Base-by-base conservation (phyloP, 495 filamentous ascomycete species). In the Neurospora sublineolata region DNA sequence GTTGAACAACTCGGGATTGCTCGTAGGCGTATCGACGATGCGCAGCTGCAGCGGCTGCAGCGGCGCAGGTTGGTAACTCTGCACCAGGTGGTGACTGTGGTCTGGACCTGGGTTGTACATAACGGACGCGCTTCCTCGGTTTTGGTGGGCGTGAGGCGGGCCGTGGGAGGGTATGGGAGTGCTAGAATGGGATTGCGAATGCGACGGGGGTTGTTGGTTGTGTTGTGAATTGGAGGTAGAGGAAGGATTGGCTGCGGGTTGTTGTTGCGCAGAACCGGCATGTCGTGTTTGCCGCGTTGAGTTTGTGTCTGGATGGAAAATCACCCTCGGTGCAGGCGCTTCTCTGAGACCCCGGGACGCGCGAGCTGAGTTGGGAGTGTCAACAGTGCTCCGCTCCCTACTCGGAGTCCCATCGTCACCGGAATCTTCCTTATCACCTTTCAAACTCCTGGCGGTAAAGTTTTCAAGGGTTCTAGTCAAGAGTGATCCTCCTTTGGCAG, bases 241-340 rank as follows among this genome's bases (percentile, higher is more conserved):
- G 72, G 73, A 68, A 39, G 79, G 75, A 69, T 76, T 75, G 39
- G 77, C 70, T 36, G 78, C 77, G 58, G 79, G 68, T 78, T 73
- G 80, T 44, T 86, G 80, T 36, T 87, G 82, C 37, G 82, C 83
- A 23, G 86, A 84, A 3, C 52, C 52, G 52, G 83, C 75, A 68
- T 89, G 86, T 67, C 91, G 84, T 6, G 83, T 87, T 74, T 89
- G 86, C 68, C 90, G 82, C 23, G 86, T 82, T 0, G 88, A 82
- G 14, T 84, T 83, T 1, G 90, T 85, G 73, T 94, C 92, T 4
- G 92, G 92, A 76, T 93, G 91, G 81, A 93, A 95, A n/a, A 93
- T 86, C 7, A 91, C 86, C 73, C 92, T 85, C 72, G 91, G 92
- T 1, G 92, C 90, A 39, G 92, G 92, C 27, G 90, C 90, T 77